Evolutionary conservation across 2,329 filamentous ascomycete genomes (phyloP).

Genomic region (Diaporthe vexans): DNA sequence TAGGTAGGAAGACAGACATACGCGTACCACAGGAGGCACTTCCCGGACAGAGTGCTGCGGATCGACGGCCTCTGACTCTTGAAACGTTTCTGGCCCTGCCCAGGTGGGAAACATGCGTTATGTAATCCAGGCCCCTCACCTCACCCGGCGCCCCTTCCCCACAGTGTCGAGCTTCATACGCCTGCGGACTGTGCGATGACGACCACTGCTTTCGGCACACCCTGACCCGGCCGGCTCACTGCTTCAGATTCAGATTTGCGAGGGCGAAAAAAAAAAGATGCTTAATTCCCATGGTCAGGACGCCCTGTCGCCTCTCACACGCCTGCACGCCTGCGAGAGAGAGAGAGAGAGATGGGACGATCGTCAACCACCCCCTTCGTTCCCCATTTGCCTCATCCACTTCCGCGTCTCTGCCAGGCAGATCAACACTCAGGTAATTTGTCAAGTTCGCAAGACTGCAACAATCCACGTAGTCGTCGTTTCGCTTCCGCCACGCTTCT

Average conservation of each 20-base stretch:
- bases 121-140: background rate
- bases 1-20: background rate
- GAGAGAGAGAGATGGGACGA: constrained; percentile 21
- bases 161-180: constrained; percentile 25
- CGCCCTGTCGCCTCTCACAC: constrained; percentile 14
- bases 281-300: constrained; percentile 34
- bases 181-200: constrained; percentile 35
- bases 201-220: constrained; percentile 33
- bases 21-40: constrained; percentile 5
- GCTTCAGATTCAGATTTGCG: constrained; percentile 35
- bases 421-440: constrained; percentile 17
- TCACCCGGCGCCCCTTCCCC: background rate
- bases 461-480: constrained; percentile 28
- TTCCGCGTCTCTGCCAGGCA: background rate
- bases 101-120: constrained; percentile 5
- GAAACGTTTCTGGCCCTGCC: constrained; percentile 10
- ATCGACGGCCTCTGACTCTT: constrained; percentile 24
- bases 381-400: background rate
- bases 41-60: background rate
- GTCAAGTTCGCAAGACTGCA: constrained; percentile 17
- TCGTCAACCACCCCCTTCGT: constrained; percentile 19
- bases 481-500: constrained; percentile 13
- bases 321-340: background rate
- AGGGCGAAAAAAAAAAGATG: constrained; percentile 27
- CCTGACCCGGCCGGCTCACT: constrained; percentile 21